Evolutionary conservation across 2,329 filamentous ascomycete genomes (phyloP).

Genomic region (Phialophora expanda): DNA sequence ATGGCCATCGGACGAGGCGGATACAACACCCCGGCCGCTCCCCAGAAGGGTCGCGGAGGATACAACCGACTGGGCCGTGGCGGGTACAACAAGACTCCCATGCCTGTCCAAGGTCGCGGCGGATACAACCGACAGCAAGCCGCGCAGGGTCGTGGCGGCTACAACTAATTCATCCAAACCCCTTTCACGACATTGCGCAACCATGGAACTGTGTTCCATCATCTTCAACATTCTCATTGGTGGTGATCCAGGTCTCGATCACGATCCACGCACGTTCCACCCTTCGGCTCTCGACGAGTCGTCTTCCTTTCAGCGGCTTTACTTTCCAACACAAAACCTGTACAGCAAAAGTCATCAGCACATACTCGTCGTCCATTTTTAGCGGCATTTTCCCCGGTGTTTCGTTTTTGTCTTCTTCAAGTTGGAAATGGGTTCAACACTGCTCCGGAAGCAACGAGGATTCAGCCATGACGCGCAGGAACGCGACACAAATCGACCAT

Average conservation of each 20-base stretch:
- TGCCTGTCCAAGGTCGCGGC: slow-evolving; percentile 22
- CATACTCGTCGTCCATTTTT: slow-evolving; percentile 16
- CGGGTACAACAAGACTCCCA: slow-evolving; percentile 30
- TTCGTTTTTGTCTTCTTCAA: slow-evolving; percentile 7
- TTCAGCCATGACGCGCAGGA: slow-evolving; percentile 14
- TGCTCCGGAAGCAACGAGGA: slow-evolving; percentile 19
- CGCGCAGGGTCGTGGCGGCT: slow-evolving; percentile 44
- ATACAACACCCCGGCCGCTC: slow-evolving; percentile 41
- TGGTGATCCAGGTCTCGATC: slow-evolving; percentile 27
- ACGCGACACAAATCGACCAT: slow-evolving; percentile 13
- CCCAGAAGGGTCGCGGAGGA: slow-evolving; percentile 46
- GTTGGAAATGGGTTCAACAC: slow-evolving; percentile 1
- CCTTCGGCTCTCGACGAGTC: slow-evolving; percentile 26
- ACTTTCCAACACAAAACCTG: slow-evolving; percentile 65
- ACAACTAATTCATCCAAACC: slow-evolving; percentile 40
- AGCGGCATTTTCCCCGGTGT: slow-evolving; percentile 28
- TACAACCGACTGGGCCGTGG: slow-evolving; percentile 44
- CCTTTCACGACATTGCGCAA: slow-evolving; percentile 12
- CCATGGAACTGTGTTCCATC: slow-evolving; percentile 18
- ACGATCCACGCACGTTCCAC: slow-evolving; percentile 14
- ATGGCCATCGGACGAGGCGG: slow-evolving; percentile 42
- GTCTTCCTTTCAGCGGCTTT: slow-evolving; percentile 21
- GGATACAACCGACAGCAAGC: slow-evolving; percentile 40
- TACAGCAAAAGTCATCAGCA: slow-evolving; percentile 29
- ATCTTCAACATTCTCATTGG: slow-evolving; percentile 13